Percentiles rank a stretch among this genome's conserved stretches.
Evolutionary conservation across 495 filamentous ascomycete genomes (phyloP).

Genomic region (Bacidia gigantensis): DNA sequence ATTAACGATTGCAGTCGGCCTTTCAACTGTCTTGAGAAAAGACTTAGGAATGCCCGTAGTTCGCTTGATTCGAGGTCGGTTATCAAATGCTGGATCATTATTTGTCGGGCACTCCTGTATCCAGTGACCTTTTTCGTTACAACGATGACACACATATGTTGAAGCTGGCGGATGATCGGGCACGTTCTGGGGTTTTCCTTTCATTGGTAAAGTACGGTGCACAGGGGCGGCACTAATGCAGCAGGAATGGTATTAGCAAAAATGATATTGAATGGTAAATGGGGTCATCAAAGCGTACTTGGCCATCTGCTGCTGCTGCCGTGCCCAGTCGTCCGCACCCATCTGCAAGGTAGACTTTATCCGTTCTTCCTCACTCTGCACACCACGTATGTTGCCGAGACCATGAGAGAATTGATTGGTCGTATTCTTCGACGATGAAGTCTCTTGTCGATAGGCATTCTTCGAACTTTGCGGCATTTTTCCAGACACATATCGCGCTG

Average conservation of each 20-base stretch:
- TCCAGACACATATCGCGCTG: slow-evolving; percentile 89
- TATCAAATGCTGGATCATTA: slow-evolving; percentile 88
- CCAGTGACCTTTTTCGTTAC: slow-evolving; percentile 96
- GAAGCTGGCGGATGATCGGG: slow-evolving; percentile 83
- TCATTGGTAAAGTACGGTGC: slow-evolving; percentile 36
- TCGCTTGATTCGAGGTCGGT: slow-evolving; percentile 76
- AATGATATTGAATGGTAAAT: neutral
- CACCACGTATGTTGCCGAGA: slow-evolving; percentile 47
- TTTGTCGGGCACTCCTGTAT: slow-evolving; percentile 96
- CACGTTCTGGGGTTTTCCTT: slow-evolving; percentile 53
- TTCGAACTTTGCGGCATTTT: slow-evolving; percentile 90
- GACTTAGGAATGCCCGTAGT: slow-evolving; percentile 93
- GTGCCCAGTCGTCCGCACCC: slow-evolving; percentile 72
- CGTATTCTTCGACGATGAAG: slow-evolving; percentile 32
- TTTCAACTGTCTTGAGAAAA: slow-evolving; percentile 86
- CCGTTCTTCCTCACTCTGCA: slow-evolving; percentile 78
- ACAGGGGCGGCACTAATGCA: slow-evolving; percentile 47
- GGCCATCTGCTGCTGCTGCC: slow-evolving; percentile 82
- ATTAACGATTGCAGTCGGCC: slow-evolving; percentile 57
- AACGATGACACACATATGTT: slow-evolving; percentile 95
- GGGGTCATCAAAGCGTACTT: slow-evolving; percentile 48
- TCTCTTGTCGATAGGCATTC: slow-evolving; percentile 62
- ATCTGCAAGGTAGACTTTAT: slow-evolving; percentile 80
- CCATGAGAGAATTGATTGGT: slow-evolving; percentile 37
- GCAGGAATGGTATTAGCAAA: slow-evolving; percentile 10